Conservation (phyloP, 257 asterid genomes). For the Nemophila menziesii region DNA sequence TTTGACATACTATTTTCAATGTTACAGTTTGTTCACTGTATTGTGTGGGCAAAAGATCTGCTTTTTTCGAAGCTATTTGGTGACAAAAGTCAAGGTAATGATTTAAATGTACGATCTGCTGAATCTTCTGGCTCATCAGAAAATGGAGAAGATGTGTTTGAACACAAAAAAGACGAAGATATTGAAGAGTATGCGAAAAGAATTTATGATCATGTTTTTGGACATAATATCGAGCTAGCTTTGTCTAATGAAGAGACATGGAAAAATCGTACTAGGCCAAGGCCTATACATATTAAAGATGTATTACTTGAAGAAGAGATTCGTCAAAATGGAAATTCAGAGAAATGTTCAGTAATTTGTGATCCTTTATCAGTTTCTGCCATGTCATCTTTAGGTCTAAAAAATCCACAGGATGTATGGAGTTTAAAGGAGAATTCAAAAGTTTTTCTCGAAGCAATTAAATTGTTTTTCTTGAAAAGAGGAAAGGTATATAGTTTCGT, state of each 20-base stretch:
- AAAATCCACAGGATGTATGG: constrained; percentile 91
- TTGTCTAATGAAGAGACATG: constrained; percentile 85
- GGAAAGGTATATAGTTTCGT: constrained; percentile 43
- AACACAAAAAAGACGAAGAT: constrained; percentile 47
- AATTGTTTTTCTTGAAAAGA: constrained; percentile 52
- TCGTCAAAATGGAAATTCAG: constrained; percentile 62
- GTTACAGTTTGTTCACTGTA: constrained; percentile 91
- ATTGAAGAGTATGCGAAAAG: constrained; percentile 71
- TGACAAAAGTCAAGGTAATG: constrained; percentile 84
- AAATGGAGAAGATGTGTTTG: constrained; percentile 62
- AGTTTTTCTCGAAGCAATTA: constrained; percentile 76
- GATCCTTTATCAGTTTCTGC: constrained; percentile 59
- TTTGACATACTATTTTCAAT: constrained; percentile 12
- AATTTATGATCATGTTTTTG: constrained; percentile 92
- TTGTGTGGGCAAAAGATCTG: constrained; percentile 98
- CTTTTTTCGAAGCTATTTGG: constrained; percentile 93
- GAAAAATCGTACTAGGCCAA: constrained; percentile 79
- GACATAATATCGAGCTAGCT: constrained; percentile 85
- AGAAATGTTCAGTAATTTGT: constrained; percentile 22
- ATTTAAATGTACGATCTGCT: constrained; percentile 66
- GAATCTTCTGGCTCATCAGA: constrained; percentile 67
- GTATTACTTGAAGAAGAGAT: constrained; percentile 27
- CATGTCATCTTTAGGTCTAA: constrained; percentile 72
- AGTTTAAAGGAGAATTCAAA: constrained; percentile 74
- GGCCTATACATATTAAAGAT: constrained; percentile 72